phyloP scores from a whole-genome alignment of 805 yeast species.

The Ogataea chonburiensis region DNA sequence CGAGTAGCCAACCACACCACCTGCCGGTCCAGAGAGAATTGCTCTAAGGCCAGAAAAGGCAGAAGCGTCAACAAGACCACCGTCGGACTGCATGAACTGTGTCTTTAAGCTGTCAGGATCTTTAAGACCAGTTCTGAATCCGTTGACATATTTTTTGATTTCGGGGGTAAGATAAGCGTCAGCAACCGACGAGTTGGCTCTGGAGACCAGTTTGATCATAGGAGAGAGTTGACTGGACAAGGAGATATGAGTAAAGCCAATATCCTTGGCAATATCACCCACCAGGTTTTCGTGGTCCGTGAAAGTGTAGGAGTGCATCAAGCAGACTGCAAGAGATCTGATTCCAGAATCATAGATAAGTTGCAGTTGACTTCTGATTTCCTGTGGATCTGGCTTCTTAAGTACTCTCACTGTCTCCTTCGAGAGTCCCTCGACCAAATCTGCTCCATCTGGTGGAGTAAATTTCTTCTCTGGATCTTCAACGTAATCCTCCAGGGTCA shows the following conservation, averaged over 20 bases:
- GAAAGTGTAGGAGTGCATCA: constrained; percentile 71
- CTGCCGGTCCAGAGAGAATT: constrained; percentile 94
- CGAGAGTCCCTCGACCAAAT: constrained; percentile 55
- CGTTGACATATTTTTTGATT: constrained; percentile 60
- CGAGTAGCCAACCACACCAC: constrained; percentile 94
- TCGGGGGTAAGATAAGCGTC: constrained; percentile 85
- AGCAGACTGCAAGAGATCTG: constrained; percentile 66
- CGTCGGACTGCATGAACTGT: constrained; percentile 95
- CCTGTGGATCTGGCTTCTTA: constrained; percentile 46
- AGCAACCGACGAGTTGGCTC: constrained; percentile 76
- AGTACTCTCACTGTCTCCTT: constrained; percentile 66
- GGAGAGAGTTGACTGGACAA: constrained; percentile 69
- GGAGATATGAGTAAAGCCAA: constrained; percentile 73
- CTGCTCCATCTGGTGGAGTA: constrained; percentile 30
- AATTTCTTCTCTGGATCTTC: constrained; percentile 58
- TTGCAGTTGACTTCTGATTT: constrained; percentile 42
- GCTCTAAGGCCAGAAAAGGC: constrained; percentile 86
- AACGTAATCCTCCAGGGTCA: constrained; percentile 75
- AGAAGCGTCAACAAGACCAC: constrained; percentile 85
- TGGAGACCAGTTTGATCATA: constrained; percentile 71
- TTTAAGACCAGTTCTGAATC: constrained; percentile 60
- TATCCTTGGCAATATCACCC: constrained; percentile 55
- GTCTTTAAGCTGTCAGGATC: constrained; percentile 53
- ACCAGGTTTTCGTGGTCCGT: constrained; percentile 65
- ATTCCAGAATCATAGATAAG: constrained; percentile 55